Conservation (phyloP, 345 rosid species). For the Boechera retrofracta region DNA sequence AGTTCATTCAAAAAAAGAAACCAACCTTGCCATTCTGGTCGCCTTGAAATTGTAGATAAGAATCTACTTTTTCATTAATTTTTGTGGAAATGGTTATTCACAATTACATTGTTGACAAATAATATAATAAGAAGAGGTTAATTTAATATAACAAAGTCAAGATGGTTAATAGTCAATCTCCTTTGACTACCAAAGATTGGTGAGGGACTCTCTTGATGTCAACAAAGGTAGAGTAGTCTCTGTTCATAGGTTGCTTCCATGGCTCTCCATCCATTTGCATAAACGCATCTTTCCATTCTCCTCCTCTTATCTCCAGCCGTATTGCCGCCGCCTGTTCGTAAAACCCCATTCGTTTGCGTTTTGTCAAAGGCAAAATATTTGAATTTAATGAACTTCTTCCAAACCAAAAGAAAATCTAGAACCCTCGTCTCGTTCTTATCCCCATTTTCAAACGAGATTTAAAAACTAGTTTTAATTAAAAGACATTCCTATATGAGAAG, state of each 20-base stretch:
- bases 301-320: slow-evolving; percentile 85
- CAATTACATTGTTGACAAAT: slow-evolving; percentile 8
- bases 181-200: slow-evolving; percentile 70
- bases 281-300: slow-evolving; percentile 83
- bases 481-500: background rate
- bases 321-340: slow-evolving; percentile 76
- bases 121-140: background rate
- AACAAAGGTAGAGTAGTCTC: slow-evolving; percentile 72
- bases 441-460: background rate
- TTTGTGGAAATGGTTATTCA: slow-evolving; percentile 28
- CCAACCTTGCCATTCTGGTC: slow-evolving; percentile 30
- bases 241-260: slow-evolving; percentile 84
- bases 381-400: background rate
- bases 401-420: background rate
- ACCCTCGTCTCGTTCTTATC: background rate
- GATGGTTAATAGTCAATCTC: slow-evolving; percentile 51
- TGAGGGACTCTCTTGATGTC: slow-evolving; percentile 82
- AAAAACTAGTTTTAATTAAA: background rate
- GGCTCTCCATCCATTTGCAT: slow-evolving; percentile 99
- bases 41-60: slow-evolving; percentile 6
- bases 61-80: background rate
- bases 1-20: background rate
- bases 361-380: background rate
- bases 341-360: background rate
- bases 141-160: background rate